These are phyloP conservation scores for Kodamaea suecica DNA, from an alignment of 1,139 yeast species.

Conservation along the genomic window DNA sequence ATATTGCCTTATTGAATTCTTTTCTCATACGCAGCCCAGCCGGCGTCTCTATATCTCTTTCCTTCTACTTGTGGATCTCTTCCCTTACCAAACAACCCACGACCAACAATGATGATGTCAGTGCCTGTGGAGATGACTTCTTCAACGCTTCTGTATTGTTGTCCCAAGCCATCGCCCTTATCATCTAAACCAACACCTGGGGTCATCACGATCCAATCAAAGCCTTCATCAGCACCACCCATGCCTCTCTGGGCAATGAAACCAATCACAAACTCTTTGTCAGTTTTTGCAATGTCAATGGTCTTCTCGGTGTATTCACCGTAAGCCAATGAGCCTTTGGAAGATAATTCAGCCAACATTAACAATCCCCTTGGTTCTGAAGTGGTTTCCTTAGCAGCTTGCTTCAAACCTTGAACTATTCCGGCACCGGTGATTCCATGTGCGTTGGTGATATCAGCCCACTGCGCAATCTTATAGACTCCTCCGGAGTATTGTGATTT, in stretches of 20 bases:
- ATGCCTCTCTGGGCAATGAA: conserved; percentile 90
- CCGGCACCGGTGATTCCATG: conserved; percentile 98
- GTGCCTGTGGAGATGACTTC: conserved; percentile 81
- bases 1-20: conserved; percentile 22
- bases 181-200: conserved; percentile 99
- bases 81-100: conserved; percentile 95
- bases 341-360: conserved; percentile 94
- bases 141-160: conserved; percentile 90
- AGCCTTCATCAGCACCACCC: conserved; percentile 80
- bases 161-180: conserved; percentile 95
- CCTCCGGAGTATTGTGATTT: conserved; percentile 93
- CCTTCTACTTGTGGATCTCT: conserved; percentile 89
- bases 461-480: conserved; percentile 77
- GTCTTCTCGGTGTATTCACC: conserved; percentile 88
- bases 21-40: conserved; percentile 82
- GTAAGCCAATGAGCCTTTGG: conserved; percentile 87
- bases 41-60: conserved; percentile 83
- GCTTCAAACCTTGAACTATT: conserved; percentile 81
- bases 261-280: conserved; percentile 89
- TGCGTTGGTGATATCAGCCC: conserved; percentile 98
- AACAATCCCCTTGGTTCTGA: conserved; percentile 79
- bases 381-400: conserved; percentile 69
- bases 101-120: conserved; percentile 93
- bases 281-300: conserved; percentile 83
- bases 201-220: conserved; percentile 94